phyloP scores from a whole-genome alignment of 2,329 filamentous ascomycete genomes.

The Trichoderma sp. region DNA sequence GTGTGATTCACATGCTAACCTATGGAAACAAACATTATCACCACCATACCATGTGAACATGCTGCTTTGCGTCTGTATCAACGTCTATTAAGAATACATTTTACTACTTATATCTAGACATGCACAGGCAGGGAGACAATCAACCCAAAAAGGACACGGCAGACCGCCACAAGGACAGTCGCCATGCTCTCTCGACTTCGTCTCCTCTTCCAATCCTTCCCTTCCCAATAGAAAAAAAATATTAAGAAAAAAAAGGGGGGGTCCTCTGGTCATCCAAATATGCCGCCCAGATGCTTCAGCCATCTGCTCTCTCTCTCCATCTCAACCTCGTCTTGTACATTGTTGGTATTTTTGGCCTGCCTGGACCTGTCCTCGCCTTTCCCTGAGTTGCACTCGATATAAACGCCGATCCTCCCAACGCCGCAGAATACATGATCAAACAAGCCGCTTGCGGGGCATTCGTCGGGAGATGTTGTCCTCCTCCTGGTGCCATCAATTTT shows the following conservation, averaged over 20 bases:
- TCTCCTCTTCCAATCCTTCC: neutral
- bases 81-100: conserved; percentile 44
- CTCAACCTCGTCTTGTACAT: conserved; percentile 18
- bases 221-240: neutral
- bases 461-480: conserved; percentile 7
- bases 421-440: conserved; percentile 27
- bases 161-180: neutral
- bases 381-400: conserved; percentile 25
- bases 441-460: conserved; percentile 19
- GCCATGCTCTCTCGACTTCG: neutral
- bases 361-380: conserved; percentile 20
- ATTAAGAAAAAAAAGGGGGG: neutral
- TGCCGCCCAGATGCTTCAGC: conserved; percentile 9
- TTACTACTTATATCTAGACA: conserved; percentile 34
- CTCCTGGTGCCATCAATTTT: conserved; percentile 14
- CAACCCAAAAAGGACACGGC: neutral
- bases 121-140: conserved; percentile 20
- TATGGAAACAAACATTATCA: no score
- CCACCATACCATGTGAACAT: neutral
- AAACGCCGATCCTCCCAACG: conserved; percentile 26
- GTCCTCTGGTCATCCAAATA: conserved; percentile 14
- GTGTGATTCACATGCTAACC: neutral
- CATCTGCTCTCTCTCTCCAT: conserved; percentile 19
- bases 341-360: conserved; percentile 29
- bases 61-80: conserved; percentile 24